Evolutionary conservation across 1,284 basidiomycete species (phyloP), one percentile per base, ranked within the genome.

Genomic region (Ceratobasidium sp.): DNA sequence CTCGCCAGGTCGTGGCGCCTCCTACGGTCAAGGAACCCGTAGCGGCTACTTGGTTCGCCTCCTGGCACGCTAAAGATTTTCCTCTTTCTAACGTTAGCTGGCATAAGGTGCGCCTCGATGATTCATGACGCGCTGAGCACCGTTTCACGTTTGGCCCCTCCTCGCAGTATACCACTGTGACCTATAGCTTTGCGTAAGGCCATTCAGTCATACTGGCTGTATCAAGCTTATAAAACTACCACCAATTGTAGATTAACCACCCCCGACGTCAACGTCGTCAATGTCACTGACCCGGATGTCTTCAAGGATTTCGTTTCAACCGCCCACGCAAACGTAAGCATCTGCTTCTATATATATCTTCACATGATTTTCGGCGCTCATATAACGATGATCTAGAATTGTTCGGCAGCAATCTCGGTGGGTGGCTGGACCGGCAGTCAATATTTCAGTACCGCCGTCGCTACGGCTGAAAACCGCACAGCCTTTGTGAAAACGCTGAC

Each of bases 401-500:
- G 73, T 26, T 77, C 72, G 3, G 67, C 78, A 18, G 44, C 70
- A 18, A 51, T 80, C 13, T 78, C 79, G 5, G 53, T 80, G 20
- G 79, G 79, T 7, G 79, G 79, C 42, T 76, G 73, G 66, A 77
- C 73, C 18, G 70, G 70, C 12, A 75, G 70, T n/a, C 70, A 33
- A 49, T 78, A 87, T 83, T 89, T 89, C 81, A 87, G 87, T n/a
- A 81, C 83, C 42, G 85, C 87, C 13, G 84, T 86, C 75, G 81
- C 83, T 10, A 83, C 83, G 23, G 71, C 81, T 0, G 42, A 78
- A 6, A 81, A 80, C 60, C 84, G 86, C 40, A 76, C 82, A 33
- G 84, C 79, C 0, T 88, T 89, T 75, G 84, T 86, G 58, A 77
- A 81, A 13, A 86, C 86, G 78, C 86, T 89, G 75, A 79, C 85